Conservation (phyloP, 129 eudicot genomes). For the Chrysanthemum makinoi region DNA sequence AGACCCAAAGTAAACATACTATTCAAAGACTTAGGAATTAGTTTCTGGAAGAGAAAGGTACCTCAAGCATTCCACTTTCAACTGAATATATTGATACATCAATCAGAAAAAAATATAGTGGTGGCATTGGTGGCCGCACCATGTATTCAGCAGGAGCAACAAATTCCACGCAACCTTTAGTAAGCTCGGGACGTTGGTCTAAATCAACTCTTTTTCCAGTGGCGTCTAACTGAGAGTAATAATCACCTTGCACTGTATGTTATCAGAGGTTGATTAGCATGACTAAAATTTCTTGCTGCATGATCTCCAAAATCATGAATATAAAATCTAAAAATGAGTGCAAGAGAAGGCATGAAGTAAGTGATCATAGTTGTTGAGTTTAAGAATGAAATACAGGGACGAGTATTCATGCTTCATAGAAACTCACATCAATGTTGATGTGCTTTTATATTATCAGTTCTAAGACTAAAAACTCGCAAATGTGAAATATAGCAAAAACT, state of each 20-base stretch:
- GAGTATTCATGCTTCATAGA: background rate
- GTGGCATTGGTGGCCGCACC: slow-evolving; percentile 99
- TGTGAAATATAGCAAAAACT: too few relatives aligned
- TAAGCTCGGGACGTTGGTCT: slow-evolving; percentile 92
- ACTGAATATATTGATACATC: slow-evolving; percentile 82
- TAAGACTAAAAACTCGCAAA: background rate
- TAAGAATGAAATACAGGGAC: background rate
- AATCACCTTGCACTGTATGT: slow-evolving; percentile 69
- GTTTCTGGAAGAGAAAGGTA: slow-evolving; percentile 8
- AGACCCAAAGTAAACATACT: slow-evolving; percentile 1
- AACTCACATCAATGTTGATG: background rate
- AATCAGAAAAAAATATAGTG: slow-evolving; percentile 73
- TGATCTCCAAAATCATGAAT: background rate
- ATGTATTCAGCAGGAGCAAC: slow-evolving; percentile 95
- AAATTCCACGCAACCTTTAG: slow-evolving; percentile 81
- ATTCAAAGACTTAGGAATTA: background rate
- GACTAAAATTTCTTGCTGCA: slow-evolving; percentile 15
- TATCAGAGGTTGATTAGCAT: slow-evolving; percentile 21
- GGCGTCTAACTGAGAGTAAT: slow-evolving; percentile 76
- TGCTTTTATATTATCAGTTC: slow-evolving; percentile 4
- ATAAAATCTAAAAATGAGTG: slow-evolving; percentile 3
- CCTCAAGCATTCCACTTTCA: slow-evolving; percentile 93
- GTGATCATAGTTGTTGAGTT: background rate
- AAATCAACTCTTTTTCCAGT: slow-evolving; percentile 74
- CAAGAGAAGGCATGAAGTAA: background rate